Evolutionary conservation across 768 basidiomycete genomes (phyloP).

Genomic region (Auricularia heimuer): DNA sequence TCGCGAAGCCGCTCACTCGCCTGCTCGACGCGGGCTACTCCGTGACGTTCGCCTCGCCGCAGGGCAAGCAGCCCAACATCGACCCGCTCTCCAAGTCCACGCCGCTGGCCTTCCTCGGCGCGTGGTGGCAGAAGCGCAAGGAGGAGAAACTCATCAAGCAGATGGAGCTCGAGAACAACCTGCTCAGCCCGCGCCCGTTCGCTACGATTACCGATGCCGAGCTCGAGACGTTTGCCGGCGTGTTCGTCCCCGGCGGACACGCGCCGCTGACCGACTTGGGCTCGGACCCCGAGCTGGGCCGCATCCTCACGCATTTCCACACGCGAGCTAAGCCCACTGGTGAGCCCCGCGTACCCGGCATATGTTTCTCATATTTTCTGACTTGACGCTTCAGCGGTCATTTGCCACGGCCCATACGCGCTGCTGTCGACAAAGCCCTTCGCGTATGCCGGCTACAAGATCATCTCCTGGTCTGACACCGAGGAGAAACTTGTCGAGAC

Average conservation of each 20-base stretch:
- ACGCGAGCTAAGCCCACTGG: slow-evolving; percentile 17
- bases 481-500: slow-evolving; percentile 19
- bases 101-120: slow-evolving; percentile 16
- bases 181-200: slow-evolving; percentile 16
- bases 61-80: slow-evolving; percentile 14
- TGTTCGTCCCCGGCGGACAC: slow-evolving; percentile 22
- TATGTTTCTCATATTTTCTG: background rate
- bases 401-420: slow-evolving; percentile 20
- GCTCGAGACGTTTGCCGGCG: slow-evolving; percentile 15
- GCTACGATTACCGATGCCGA: slow-evolving; percentile 15
- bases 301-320: slow-evolving; percentile 18
- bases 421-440: slow-evolving; percentile 20
- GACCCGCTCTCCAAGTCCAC: slow-evolving; percentile 16
- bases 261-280: slow-evolving; percentile 18
- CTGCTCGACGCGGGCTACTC: slow-evolving; percentile 18
- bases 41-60: slow-evolving; percentile 17
- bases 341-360: background rate
- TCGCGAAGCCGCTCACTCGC: slow-evolving; percentile 16
- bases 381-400: background rate
- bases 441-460: slow-evolving; percentile 20
- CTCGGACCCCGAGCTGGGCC: slow-evolving; percentile 17
- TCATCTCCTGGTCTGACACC: slow-evolving; percentile 20
- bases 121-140: slow-evolving; percentile 12
- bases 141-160: slow-evolving; percentile 13
- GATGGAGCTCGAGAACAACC: slow-evolving; percentile 15